phyloP scores from a whole-genome alignment of 2,329 filamentous ascomycete genomes.

The Catunica adiposa region DNA sequence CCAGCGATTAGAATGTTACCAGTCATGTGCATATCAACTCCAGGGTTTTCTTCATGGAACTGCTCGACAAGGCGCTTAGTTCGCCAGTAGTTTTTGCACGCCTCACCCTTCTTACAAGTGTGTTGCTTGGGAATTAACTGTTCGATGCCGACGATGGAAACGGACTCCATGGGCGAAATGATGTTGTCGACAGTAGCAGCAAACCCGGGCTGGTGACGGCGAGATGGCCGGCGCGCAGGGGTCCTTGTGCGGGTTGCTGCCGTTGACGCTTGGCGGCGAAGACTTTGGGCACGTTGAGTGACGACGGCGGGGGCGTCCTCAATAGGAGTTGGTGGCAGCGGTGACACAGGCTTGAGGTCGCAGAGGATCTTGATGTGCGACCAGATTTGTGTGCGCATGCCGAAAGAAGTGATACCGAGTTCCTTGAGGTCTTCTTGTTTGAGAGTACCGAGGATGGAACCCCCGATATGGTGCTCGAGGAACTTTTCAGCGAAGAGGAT shows the following conservation, averaged over 20 bases:
- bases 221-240: slow-evolving; percentile 3
- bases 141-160: slow-evolving; percentile 85
- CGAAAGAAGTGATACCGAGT: slow-evolving; percentile 65
- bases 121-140: slow-evolving; percentile 75
- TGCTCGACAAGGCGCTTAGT: slow-evolving; percentile 62
- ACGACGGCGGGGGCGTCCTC: slow-evolving; percentile 39
- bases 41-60: slow-evolving; percentile 59
- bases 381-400: slow-evolving; percentile 65
- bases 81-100: slow-evolving; percentile 66
- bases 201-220: slow-evolving; percentile 5
- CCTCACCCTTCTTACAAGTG: slow-evolving; percentile 70
- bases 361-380: slow-evolving; percentile 58
- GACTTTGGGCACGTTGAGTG: slow-evolving; percentile 22
- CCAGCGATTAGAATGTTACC: slow-evolving; percentile 63
- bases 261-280: slow-evolving; percentile 17
- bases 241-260: not conserved
- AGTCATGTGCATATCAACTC: slow-evolving; percentile 29
- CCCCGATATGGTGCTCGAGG: slow-evolving; percentile 80
- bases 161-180: slow-evolving; percentile 64
- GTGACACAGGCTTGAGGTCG: slow-evolving; percentile 34
- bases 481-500: slow-evolving; percentile 65
- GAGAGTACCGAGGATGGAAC: slow-evolving; percentile 71
- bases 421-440: slow-evolving; percentile 80
- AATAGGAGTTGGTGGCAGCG: slow-evolving; percentile 41
- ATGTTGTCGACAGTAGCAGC: slow-evolving; percentile 37